A percentile compares a stretch with the other conserved stretches of the same genome.
phyloP scores from a whole-genome alignment of 2,329 filamentous ascomycete species.

The Pseudopithomyces maydicus region DNA sequence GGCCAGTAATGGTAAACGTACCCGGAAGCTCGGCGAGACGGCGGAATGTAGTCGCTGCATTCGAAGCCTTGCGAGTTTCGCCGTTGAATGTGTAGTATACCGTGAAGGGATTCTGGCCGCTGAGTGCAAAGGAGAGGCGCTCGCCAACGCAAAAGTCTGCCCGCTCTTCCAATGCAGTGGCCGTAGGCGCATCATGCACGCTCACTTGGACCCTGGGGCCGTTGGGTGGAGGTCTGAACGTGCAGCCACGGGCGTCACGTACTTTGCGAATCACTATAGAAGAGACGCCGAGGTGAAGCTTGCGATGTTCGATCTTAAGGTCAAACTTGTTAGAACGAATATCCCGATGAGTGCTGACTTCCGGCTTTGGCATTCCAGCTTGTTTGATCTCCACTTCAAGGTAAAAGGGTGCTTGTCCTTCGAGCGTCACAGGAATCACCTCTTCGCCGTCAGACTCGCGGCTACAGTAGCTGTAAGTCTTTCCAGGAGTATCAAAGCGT shows the following conservation, averaged over 20 bases:
- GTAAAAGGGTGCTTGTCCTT: conserved; percentile 84
- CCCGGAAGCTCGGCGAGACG: conserved; percentile 92
- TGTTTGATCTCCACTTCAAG: conserved; percentile 94
- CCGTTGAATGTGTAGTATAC: conserved; percentile 90
- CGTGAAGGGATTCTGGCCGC: conserved; percentile 89
- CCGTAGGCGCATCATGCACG: conserved; percentile 90
- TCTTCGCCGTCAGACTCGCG: conserved; percentile 82
- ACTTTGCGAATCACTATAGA: conserved; percentile 88
- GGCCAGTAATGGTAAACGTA: conserved; percentile 81
- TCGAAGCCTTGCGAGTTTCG: conserved; percentile 76
- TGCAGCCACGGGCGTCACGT: conserved; percentile 84
- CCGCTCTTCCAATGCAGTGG: conserved; percentile 83
- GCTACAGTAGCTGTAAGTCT: conserved; percentile 94
- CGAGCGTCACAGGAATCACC: conserved; percentile 82
- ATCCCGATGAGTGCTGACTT: conserved; percentile 80
- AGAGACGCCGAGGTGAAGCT: conserved; percentile 87
- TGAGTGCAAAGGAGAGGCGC: conserved; percentile 87
- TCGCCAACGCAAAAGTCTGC: conserved; percentile 95
- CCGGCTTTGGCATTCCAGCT: conserved; percentile 77
- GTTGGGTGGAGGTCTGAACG: conserved; percentile 69
- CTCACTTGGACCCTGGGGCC: conserved; percentile 84
- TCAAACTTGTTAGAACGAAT: conserved; percentile 76
- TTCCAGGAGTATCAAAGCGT: conserved; percentile 81
- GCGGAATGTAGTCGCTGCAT: conserved; percentile 81
- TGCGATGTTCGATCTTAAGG: conserved; percentile 81